phyloP scores from a whole-genome alignment of 371 early-diverging fungal genomes.

The Mucor irregularis region DNA sequence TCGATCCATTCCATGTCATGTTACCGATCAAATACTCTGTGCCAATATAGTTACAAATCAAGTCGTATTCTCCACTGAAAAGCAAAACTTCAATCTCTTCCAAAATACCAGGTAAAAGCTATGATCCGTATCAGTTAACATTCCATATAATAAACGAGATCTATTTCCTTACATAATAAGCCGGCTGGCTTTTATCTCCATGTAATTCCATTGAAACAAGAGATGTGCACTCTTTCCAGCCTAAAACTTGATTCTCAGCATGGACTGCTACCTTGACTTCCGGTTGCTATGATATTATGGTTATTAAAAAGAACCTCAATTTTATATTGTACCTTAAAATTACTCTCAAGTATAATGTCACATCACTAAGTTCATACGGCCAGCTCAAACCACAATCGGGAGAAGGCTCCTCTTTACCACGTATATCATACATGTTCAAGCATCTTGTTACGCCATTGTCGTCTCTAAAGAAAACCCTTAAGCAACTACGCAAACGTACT shows the following conservation, averaged over 20 bases:
- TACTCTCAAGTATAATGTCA: constrained; percentile 65
- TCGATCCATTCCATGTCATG: constrained; percentile 74
- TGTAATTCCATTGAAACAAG: constrained; percentile 50
- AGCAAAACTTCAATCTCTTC: constrained; percentile 56
- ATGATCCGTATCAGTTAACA: not conserved
- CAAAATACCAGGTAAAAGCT: constrained; percentile 58
- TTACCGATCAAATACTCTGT: constrained; percentile 67
- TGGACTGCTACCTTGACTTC: constrained; percentile 64
- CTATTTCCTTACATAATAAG: constrained; percentile 39
- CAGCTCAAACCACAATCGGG: constrained; percentile 75
- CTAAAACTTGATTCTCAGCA: constrained; percentile 42
- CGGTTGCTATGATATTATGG: constrained; percentile 32
- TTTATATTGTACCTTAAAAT: no score
- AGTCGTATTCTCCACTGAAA: constrained; percentile 80
- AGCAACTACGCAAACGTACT: no score
- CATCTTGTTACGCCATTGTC: constrained; percentile 44
- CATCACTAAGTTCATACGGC: constrained; percentile 70
- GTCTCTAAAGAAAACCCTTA: no score
- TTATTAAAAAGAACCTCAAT: no score
- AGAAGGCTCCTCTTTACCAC: constrained; percentile 57
- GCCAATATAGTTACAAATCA: constrained; percentile 82
- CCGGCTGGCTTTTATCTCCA: constrained; percentile 51
- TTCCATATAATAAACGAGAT: not conserved
- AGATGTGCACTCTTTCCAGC: constrained; percentile 71
- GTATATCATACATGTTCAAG: constrained; percentile 83